Conservation (phyloP, 2,329 filamentous ascomycete genomes). For the Drechslerella dactyloides region DNA sequence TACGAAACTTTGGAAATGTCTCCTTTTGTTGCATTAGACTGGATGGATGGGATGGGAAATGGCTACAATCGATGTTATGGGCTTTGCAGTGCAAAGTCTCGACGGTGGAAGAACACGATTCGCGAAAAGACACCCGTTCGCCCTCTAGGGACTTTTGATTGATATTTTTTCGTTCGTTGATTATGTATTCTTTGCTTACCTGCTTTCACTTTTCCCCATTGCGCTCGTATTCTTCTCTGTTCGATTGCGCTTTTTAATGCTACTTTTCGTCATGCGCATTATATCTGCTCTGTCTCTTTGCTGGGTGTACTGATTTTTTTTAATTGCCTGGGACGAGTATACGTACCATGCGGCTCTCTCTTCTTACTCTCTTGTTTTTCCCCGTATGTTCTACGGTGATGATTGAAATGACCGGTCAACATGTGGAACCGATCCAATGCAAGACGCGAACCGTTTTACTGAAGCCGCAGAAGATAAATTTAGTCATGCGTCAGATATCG, state of each 20-base stretch:
- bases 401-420: too few relatives aligned
- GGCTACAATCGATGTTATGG: neutral
- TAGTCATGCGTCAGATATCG: slow-evolving; percentile 9
- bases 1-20: slow-evolving; percentile 7
- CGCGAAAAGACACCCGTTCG: neutral
- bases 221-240: neutral
- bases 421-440: too few relatives aligned
- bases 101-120: neutral
- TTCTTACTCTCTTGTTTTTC: neutral
- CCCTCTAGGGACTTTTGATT: neutral
- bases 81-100: slow-evolving; percentile 24
- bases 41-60: neutral
- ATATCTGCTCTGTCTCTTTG: slow-evolving; percentile 3
- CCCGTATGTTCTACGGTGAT: neutral
- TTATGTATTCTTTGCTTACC: neutral
- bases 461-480: slow-evolving; percentile 2
- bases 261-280: slow-evolving; percentile 10
- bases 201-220: neutral
- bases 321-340: neutral
- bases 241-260: neutral
- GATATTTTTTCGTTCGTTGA: neutral
- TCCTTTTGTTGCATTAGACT: slow-evolving; percentile 1
- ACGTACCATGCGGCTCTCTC: neutral
- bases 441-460: too few relatives aligned
- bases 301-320: slow-evolving; percentile 14